phyloP scores from a whole-genome alignment of 352 stramenopile genomes.

The Pythium monospermum region DNA sequence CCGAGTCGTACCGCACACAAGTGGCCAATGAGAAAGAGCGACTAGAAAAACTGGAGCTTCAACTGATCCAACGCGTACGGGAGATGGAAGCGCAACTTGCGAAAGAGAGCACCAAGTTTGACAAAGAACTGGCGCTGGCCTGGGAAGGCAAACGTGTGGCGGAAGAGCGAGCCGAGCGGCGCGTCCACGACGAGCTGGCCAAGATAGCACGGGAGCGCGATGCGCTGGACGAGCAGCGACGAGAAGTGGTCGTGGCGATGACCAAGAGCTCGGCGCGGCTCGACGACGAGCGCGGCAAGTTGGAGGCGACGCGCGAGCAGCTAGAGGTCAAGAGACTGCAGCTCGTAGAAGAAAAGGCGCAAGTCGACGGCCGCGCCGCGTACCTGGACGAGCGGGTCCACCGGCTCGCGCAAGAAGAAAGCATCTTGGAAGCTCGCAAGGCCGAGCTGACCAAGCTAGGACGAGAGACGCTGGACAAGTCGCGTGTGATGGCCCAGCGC shows the following conservation, averaged over 20 bases:
- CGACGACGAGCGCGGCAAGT: slow-evolving; percentile 66
- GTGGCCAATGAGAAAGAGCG: slow-evolving; percentile 61
- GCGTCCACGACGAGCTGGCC: slow-evolving; percentile 56
- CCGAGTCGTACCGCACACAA: slow-evolving; percentile 46
- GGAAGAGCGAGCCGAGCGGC: slow-evolving; percentile 53
- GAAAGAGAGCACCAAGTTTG: slow-evolving; percentile 33
- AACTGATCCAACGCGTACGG: slow-evolving; percentile 40
- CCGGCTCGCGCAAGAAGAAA: slow-evolving; percentile 44
- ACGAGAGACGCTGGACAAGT: slow-evolving; percentile 61
- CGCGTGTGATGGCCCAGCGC: slow-evolving; percentile 33
- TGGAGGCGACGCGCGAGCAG: slow-evolving; percentile 53
- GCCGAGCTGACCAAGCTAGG: slow-evolving; percentile 54
- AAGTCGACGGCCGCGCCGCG: slow-evolving; percentile 39
- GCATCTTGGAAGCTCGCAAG: slow-evolving; percentile 37
- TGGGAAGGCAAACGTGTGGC: slow-evolving; percentile 28
- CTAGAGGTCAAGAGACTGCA: slow-evolving; percentile 47
- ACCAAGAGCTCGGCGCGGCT: slow-evolving; percentile 40
- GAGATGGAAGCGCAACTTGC: slow-evolving; percentile 45
- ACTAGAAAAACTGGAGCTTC: slow-evolving; percentile 53
- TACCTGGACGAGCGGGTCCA: slow-evolving; percentile 47
- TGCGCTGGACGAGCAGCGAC: slow-evolving; percentile 65
- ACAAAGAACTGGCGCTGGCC: slow-evolving; percentile 36
- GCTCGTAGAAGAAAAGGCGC: slow-evolving; percentile 54
- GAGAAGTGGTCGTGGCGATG: slow-evolving; percentile 54
- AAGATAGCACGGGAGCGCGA: slow-evolving; percentile 67